Conservation (phyloP, 352 stramenopile species). For the Pythium brachiatum region DNA sequence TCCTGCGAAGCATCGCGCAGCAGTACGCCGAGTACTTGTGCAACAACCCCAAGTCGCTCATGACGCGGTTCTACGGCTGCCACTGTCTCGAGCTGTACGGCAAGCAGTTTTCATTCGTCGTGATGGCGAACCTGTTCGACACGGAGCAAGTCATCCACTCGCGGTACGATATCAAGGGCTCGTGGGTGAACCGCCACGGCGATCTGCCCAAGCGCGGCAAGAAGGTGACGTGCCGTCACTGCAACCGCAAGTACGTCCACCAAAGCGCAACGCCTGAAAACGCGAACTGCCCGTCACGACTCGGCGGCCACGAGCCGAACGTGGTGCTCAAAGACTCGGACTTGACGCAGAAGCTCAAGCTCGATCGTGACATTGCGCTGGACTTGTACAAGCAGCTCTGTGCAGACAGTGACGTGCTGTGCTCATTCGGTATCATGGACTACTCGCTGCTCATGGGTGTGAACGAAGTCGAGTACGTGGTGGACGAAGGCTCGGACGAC, state of each 20-base stretch:
- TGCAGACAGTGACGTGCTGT: slow-evolving; percentile 80
- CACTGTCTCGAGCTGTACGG: slow-evolving; percentile 89
- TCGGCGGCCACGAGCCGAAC: slow-evolving; percentile 85
- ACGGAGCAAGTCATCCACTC: slow-evolving; percentile 86
- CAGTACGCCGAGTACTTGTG: slow-evolving; percentile 88
- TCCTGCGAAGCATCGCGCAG: slow-evolving; percentile 83
- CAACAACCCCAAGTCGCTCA: slow-evolving; percentile 76
- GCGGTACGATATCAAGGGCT: slow-evolving; percentile 91
- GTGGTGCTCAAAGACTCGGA: slow-evolving; percentile 89
- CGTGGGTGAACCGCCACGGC: slow-evolving; percentile 85
- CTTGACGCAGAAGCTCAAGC: slow-evolving; percentile 86
- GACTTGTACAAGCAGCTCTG: slow-evolving; percentile 78
- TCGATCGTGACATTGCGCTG: slow-evolving; percentile 64
- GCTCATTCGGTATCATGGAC: slow-evolving; percentile 91
- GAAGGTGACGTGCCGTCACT: slow-evolving; percentile 87
- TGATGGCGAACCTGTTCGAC: slow-evolving; percentile 93
- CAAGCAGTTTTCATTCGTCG: slow-evolving; percentile 91
- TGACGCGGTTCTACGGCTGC: slow-evolving; percentile 90
- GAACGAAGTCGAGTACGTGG: slow-evolving; percentile 86
- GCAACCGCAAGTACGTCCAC: slow-evolving; percentile 84
- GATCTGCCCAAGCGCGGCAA: slow-evolving; percentile 82
- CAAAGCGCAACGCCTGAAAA: slow-evolving; percentile 65
- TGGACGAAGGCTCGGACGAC: slow-evolving; percentile 63
- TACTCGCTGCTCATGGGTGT: slow-evolving; percentile 91
- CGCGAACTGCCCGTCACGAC: slow-evolving; percentile 65